These are phyloP conservation scores for Paecilomyces sp. DNA, from an alignment of 2,329 filamentous ascomycete species.

Conservation along the genomic window DNA sequence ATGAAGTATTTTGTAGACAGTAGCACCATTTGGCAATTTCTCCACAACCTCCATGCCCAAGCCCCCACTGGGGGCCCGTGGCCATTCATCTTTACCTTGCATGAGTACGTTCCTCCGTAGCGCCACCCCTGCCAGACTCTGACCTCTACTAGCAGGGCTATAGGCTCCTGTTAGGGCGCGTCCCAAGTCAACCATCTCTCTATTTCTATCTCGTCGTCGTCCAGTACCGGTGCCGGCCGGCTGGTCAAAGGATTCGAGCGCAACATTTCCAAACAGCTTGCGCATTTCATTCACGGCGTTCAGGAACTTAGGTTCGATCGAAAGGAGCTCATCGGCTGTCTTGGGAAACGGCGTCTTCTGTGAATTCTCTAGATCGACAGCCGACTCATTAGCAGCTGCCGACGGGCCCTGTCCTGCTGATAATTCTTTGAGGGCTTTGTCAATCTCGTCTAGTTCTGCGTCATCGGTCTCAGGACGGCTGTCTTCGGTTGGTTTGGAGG, in stretches of 20 bases:
- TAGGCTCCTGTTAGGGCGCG: constrained; percentile 50
- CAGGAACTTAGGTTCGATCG: constrained; percentile 64
- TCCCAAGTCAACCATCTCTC: constrained; percentile 43
- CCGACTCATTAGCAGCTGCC: constrained; percentile 8
- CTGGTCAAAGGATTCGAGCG: constrained; percentile 52
- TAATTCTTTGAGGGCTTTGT: constrained; percentile 55
- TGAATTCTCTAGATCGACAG: constrained; percentile 27
- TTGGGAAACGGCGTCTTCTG: constrained; percentile 26
- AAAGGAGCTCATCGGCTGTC: constrained; percentile 47
- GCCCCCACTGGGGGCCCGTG: constrained; percentile 68
- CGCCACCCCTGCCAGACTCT: constrained; percentile 63
- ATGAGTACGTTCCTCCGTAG: constrained; percentile 75
- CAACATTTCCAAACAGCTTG: constrained; percentile 60
- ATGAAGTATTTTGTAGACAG: constrained; percentile 73
- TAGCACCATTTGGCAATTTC: constrained; percentile 49
- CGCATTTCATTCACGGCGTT: constrained; percentile 91
- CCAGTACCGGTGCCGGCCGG: constrained; percentile 36
- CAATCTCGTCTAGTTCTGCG: constrained; percentile 55
- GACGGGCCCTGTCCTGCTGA: constrained; percentile 34
- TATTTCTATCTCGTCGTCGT: constrained; percentile 50
- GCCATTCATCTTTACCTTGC: constrained; percentile 83
- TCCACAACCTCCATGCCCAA: constrained; percentile 69
- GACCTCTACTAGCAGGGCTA: constrained; percentile 48
- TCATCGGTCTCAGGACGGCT: constrained; percentile 13
- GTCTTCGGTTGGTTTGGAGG: constrained; percentile 14